Percentiles rank a stretch among this genome's conserved stretches.
These are phyloP conservation scores for Xylaria sp. DNA, from an alignment of 2,329 filamentous ascomycete species.

Conservation along the genomic window DNA sequence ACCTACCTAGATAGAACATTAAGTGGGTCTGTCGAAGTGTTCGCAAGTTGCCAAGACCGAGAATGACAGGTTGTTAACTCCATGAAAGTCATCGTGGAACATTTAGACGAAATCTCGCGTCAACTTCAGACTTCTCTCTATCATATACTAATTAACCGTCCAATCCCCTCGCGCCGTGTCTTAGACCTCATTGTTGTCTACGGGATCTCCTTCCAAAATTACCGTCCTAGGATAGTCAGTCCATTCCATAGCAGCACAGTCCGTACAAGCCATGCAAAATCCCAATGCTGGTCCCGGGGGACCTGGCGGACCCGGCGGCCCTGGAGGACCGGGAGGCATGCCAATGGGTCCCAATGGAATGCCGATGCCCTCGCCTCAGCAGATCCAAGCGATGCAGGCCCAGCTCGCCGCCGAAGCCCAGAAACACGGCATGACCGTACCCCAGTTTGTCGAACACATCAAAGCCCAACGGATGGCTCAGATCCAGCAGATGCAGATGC, in stretches of 20 bases:
- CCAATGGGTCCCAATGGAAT: slow-evolving; percentile 43
- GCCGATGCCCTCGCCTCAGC: slow-evolving; percentile 77
- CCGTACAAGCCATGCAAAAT: slow-evolving; percentile 41
- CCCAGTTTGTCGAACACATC: slow-evolving; percentile 81
- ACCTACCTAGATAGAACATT: neutral
- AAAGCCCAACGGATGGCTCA: slow-evolving; percentile 67
- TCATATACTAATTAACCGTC: neutral
- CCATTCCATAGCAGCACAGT: too few species aligned
- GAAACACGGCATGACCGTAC: slow-evolving; percentile 85
- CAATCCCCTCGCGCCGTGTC: neutral
- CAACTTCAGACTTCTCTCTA: slow-evolving; percentile 7
- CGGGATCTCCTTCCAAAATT: neutral
- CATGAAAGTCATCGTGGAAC: slow-evolving; percentile 14
- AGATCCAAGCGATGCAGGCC: slow-evolving; percentile 85
- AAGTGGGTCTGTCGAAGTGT: neutral
- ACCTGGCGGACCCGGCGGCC: slow-evolving; percentile 31
- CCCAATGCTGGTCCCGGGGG: slow-evolving; percentile 41
- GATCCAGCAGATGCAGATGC: slow-evolving; percentile 53
- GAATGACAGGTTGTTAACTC: slow-evolving; percentile 48
- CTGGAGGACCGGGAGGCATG: slow-evolving; percentile 26
- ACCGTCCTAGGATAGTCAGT: neutral
- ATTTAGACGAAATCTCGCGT: slow-evolving; percentile 3
- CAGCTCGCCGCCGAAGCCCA: slow-evolving; percentile 85
- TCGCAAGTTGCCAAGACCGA: slow-evolving; percentile 40
- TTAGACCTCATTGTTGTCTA: neutral